Base-by-base conservation (phyloP, 352 stramenopile genomes). In the Globisporangium heterothallicum region DNA sequence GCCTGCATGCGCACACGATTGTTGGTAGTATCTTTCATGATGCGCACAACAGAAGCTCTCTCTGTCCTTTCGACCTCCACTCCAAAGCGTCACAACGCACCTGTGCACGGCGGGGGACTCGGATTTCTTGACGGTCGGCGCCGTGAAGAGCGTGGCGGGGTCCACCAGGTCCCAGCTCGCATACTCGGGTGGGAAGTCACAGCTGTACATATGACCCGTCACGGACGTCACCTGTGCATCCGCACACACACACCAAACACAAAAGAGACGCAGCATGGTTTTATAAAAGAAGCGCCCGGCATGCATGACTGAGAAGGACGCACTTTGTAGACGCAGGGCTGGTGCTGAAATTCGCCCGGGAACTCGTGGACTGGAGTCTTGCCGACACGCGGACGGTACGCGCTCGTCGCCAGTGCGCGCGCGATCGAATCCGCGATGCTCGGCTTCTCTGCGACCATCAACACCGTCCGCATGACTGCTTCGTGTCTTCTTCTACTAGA, bases 361-460 rank as follows among this genome's bases (percentile, higher is more conserved):
- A 86, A 88, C 46, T 82, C 63, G 42, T 85, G 74, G 4, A 88
- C 61, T 3, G 76, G 78, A 9, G 78, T 58, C 45, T 74, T 76
- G 35, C 76, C 59, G 29, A 38, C 42, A 26, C 54, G 51, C 12
- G 61, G 50, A 5, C 66, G 16, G 42, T 74, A 58, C 13, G 36
- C 24, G 25, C 42, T n/a, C 21, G 43, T 52, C 3, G 54, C 59
- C 10, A 89, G 56, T 30, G 70, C 71, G 32, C 74, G 56, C 18
- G 78, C 68, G 25, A 89, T 78, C 34, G 71, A 58, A 27, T 77
- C 76, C 14, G 70, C 72, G 29, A 89, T 89, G 21, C 70, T 83
- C 29, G 78, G 78, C 58, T 89, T 89, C 60, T 89, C 78, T 25
- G 77, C 74, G 22, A 88, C 74, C 79, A 90, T 89, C 10, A 90